Base-by-base conservation (phyloP, 108 stramenopile species). In the Cyclotella baltica region DNA sequence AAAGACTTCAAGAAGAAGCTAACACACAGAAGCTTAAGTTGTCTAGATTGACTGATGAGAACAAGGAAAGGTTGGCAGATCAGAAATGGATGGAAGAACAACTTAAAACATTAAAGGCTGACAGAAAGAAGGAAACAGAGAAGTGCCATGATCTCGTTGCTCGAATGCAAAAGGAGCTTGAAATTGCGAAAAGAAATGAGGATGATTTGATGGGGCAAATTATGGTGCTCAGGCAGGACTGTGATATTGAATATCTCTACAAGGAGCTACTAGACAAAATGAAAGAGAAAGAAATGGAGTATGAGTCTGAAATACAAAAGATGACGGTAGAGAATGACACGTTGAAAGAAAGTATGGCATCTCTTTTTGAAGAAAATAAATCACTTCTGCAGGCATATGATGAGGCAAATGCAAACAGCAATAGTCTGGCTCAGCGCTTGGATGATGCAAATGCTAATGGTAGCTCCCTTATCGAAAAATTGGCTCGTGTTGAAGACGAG, bases 241-340 rank as follows among this genome's bases (percentile, higher is more conserved):
- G 58, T 46, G 68, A 68, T 0, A 52, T 63, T 0, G 73, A 70
- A 30, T 36, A 52, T 31, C 57, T 73, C 15, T 73, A 73, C 61
- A 71, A 70, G 51, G 74, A 82, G 55, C 63, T 75, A 1, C 51
- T 82, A 3, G 70, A 64, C 15, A 76, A 83, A 55, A 61, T 72
- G 74, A 73, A 81, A 25, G 73, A 31, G 22, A 74, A 35, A 51
- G 80, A 81, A 58, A 36, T 67, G 15, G n/a, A 79, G 29, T 72
- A 67, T 38, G 46, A 79, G 40, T 53, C 51, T 57, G 27, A 30
- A 58, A 46, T 68, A 38, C 56, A 59, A 34, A 56, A 50, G 33
- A 65, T 76, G 51, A 36, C 35, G 47, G 31, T n/a, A 10, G 61
- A 63, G 1, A 52, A 61, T 0, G 29, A 64, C 27, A 0, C 57